Base-by-base conservation (phyloP, 164 flowering plant species). In the Kalanchoe fedtschenkoi region DNA sequence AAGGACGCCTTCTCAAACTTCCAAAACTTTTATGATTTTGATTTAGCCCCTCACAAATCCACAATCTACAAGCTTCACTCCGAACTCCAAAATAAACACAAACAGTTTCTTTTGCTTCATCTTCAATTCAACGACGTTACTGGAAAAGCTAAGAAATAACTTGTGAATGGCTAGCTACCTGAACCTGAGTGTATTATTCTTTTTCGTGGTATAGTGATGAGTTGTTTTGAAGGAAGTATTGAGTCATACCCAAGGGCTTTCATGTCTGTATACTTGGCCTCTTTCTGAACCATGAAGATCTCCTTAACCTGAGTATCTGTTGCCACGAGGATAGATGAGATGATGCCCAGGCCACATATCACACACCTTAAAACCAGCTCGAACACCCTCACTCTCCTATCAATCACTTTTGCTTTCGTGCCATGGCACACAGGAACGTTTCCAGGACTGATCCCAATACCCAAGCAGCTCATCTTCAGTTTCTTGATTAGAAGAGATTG, bases 251-350 rank as follows among this genome's bases (percentile, higher is more conserved):
- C 86, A 46, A 89, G 85, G 63, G 96, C 81, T 80, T 81, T 89
- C 96, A 92, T 86, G 78, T 89, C 91, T 22, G 95, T 89, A 64
- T 80, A 89, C 57, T 70, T 80, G 29, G 98, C 96, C 68, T 67
- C 80, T 83, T 88, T 92, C 32, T 69, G 67, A 46, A 92, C 71
- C 0, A 89, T 51, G 74, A 92, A 92, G 77, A 92, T 82, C 53
- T 71, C 78, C 66, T 61, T 87, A 58, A 83, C 90, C 66, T 89
- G 88, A 22, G 79, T 63, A 73, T 87, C 96, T 46, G 88, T 73
- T 16, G 76, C 96, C 34, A 92, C 70, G 69, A 92, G 88, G 75
- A 75, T 71, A 73, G 90, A 85, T 37, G 91, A 83, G 70, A 85
- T 71, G 64, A 80, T 66, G 35, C 87, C 88, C 13, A 89, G 53